Percentiles rank a stretch among this genome's conserved stretches.
phyloP scores from a whole-genome alignment of 106 monocot genomes.

The Hemerocallis citrina region DNA sequence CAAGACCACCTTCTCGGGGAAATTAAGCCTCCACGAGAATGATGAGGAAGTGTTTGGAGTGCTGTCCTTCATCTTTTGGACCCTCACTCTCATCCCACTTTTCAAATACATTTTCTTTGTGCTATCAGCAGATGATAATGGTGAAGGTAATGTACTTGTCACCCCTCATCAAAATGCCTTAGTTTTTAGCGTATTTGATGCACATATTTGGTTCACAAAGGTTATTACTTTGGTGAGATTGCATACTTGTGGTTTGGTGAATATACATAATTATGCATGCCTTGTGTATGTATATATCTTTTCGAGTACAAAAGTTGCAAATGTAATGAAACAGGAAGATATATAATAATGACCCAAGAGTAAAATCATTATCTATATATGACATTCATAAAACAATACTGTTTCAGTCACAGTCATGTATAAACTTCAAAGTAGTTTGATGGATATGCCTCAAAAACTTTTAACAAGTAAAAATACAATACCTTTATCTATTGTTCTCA shows the following conservation, averaged over 20 bases:
- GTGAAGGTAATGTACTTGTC: conserved; percentile 34
- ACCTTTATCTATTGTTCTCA: too few species aligned
- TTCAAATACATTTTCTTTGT: conserved; percentile 55
- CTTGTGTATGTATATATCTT: too few species aligned
- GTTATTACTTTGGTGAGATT: neutral
- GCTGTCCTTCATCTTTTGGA: conserved; percentile 68
- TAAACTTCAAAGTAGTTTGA: too few species aligned
- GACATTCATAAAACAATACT: too few species aligned
- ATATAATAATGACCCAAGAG: too few species aligned
- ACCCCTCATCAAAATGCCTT: neutral
- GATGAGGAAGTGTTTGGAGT: conserved; percentile 71
- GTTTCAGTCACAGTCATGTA: too few species aligned
- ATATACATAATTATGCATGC: too few species aligned
- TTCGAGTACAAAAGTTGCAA: too few species aligned
- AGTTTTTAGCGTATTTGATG: neutral
- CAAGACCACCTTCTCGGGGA: conserved; percentile 63
- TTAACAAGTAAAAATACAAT: too few species aligned
- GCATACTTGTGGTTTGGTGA: neutral
- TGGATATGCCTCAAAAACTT: too few species aligned
- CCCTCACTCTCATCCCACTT: conserved; percentile 56
- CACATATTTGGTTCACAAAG: neutral
- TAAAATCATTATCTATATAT: too few species aligned
- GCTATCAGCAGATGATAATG: conserved; percentile 65
- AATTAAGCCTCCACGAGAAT: conserved; percentile 44
- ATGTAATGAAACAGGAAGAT: too few species aligned